Evolutionary conservation across 31 red algal species (phyloP).

Genomic region (Asparagopsis taxiformis): DNA sequence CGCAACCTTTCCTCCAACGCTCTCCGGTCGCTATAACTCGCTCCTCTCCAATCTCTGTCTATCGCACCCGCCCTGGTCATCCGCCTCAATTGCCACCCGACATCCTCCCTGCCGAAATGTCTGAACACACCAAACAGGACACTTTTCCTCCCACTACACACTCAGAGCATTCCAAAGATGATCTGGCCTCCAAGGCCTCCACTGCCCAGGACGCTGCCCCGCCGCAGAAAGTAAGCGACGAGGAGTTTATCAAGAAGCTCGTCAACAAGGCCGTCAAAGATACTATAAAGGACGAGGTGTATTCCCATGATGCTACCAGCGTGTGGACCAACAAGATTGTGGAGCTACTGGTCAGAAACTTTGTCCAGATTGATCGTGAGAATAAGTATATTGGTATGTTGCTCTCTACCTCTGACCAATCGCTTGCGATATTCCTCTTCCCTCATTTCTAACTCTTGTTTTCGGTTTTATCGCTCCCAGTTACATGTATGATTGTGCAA

Average conservation of each 20-base stretch:
- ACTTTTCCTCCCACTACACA: not conserved
- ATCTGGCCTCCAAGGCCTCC: not conserved
- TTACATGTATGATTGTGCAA: slow-evolving; percentile 79
- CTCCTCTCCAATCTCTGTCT: no score
- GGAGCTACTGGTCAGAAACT: slow-evolving; percentile 50
- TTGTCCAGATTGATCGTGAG: slow-evolving; percentile 73
- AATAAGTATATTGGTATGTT: slow-evolving; percentile 87
- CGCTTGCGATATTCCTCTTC: not conserved
- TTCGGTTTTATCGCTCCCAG: not conserved
- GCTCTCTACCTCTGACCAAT: not conserved
- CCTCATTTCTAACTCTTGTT: not conserved
- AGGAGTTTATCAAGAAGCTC: slow-evolving; percentile 67
- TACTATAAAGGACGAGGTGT: slow-evolving; percentile 51
- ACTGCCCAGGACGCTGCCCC: slow-evolving; percentile 3
- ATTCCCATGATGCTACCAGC: slow-evolving; percentile 72
- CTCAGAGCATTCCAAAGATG: not conserved
- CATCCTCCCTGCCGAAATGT: not conserved
- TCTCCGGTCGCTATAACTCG: no score
- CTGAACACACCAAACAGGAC: not conserved
- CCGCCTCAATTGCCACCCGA: no score
- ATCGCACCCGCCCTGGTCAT: no score
- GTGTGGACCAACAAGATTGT: slow-evolving; percentile 80
- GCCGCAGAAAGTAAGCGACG: slow-evolving; percentile 33
- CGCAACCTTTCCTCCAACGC: no score
- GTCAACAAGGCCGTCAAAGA: slow-evolving; percentile 70